Percentiles rank a stretch among this genome's conserved stretches.
Evolutionary conservation across 2,329 filamentous ascomycete genomes (phyloP).

Genomic region (Nannizziopsis arthrosporioides): DNA sequence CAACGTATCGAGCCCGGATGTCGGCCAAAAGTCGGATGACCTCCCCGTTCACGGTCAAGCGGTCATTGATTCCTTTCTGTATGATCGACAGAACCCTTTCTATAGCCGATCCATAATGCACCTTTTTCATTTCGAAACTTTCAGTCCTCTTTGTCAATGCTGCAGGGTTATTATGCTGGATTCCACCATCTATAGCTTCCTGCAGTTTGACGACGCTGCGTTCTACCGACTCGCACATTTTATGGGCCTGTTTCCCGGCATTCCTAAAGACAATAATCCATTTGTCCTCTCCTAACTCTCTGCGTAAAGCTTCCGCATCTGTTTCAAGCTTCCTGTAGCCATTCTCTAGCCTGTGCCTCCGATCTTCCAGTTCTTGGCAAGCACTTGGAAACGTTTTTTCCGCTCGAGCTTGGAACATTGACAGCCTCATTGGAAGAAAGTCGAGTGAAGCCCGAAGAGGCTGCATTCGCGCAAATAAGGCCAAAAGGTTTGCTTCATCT

Average conservation of each 20-base stretch:
- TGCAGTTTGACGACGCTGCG: constrained; percentile 71
- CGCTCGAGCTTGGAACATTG: constrained; percentile 70
- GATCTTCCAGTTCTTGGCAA: constrained; percentile 73
- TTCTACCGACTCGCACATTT: constrained; percentile 94
- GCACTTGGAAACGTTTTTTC: constrained; percentile 74
- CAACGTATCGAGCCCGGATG: constrained; percentile 69
- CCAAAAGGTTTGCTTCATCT: constrained; percentile 79
- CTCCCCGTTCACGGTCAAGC: constrained; percentile 93
- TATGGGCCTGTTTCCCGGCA: constrained; percentile 79
- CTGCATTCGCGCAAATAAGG: constrained; percentile 89
- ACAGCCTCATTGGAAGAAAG: constrained; percentile 88
- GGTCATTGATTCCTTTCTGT: constrained; percentile 85
- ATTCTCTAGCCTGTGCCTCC: constrained; percentile 62
- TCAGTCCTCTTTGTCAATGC: constrained; percentile 72
- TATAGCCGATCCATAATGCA: constrained; percentile 86
- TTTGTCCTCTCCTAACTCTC: constrained; percentile 85
- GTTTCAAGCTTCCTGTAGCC: constrained; percentile 78
- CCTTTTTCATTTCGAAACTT: constrained; percentile 88
- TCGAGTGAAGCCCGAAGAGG: constrained; percentile 84
- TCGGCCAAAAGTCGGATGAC: constrained; percentile 77
- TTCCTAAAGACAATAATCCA: constrained; percentile 95
- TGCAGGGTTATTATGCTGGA: constrained; percentile 60
- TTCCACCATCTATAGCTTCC: constrained; percentile 63
- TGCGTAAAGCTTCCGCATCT: constrained; percentile 77
- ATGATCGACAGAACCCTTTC: constrained; percentile 85